These are phyloP conservation scores for Coniochaeta sp. DNA, from an alignment of 2,329 filamentous ascomycete genomes.

Conservation along the genomic window DNA sequence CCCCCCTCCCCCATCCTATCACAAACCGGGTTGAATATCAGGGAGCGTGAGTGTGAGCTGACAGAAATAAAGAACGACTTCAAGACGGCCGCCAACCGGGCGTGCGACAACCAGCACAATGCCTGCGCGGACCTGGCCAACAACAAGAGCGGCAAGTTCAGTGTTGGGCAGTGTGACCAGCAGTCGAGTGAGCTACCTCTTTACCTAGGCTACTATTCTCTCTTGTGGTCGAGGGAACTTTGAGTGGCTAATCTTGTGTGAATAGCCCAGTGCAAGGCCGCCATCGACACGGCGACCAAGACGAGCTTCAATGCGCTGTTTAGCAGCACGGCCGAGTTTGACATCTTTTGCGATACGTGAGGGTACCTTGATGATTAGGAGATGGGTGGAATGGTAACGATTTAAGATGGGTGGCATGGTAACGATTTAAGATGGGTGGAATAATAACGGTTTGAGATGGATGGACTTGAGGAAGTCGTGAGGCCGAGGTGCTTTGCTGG, in stretches of 20 bases:
- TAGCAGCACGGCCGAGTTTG: slow-evolving; percentile 33
- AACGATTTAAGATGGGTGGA: neutral
- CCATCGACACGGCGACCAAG: slow-evolving; percentile 20
- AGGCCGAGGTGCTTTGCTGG: too few species aligned
- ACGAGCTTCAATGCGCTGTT: slow-evolving; percentile 24
- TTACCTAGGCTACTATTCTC: too few species aligned
- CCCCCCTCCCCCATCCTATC: neutral
- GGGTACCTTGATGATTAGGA: neutral
- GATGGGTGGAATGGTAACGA: neutral
- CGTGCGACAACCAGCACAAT: slow-evolving; percentile 44
- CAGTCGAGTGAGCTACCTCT: slow-evolving; percentile 31
- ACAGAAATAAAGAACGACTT: slow-evolving; percentile 32
- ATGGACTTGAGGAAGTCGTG: too few species aligned
- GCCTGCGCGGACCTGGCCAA: slow-evolving; percentile 36
- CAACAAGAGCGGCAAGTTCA: slow-evolving; percentile 21
- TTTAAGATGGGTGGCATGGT: neutral
- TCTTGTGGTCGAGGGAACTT: too few species aligned
- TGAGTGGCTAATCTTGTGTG: too few species aligned
- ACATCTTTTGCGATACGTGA: slow-evolving; percentile 34
- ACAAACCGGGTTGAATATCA: too few species aligned
- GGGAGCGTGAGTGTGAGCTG: too few species aligned
- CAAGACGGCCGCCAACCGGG: slow-evolving; percentile 29
- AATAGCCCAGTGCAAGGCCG: slow-evolving; percentile 32
- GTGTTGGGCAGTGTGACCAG: slow-evolving; percentile 35
- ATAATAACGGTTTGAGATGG: too few species aligned